These are phyloP conservation scores for Tetracentron sinense DNA, from an alignment of 164 flowering plant species.

Conservation along the genomic window DNA sequence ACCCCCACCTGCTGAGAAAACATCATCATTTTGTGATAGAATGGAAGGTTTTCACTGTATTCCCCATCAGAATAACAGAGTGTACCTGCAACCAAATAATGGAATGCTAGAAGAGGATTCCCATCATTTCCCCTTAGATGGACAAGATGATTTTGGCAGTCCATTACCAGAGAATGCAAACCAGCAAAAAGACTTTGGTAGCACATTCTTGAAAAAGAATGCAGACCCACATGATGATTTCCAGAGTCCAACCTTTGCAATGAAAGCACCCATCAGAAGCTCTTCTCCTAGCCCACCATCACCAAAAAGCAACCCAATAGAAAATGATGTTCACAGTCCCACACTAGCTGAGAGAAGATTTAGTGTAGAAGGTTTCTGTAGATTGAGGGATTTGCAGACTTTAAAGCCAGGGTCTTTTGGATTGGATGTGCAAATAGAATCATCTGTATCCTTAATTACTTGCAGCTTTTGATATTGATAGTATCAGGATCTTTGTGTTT, in stretches of 20 bases:
- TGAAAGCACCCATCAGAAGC: constrained; percentile 25
- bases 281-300: constrained; percentile 23
- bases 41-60: constrained; percentile 8
- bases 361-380: constrained; percentile 22
- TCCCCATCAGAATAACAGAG: constrained; percentile 20
- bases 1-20: constrained; percentile 25
- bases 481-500: background rate
- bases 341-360: constrained; percentile 22
- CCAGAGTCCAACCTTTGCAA: constrained; percentile 38
- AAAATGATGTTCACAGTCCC: constrained; percentile 19
- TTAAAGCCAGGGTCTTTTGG: constrained; percentile 20
- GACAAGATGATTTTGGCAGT: constrained; percentile 11
- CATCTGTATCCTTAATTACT: constrained; percentile 53
- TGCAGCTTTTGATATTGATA: background rate
- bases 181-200: constrained; percentile 21
- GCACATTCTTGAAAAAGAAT: constrained; percentile 17
- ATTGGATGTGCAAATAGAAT: constrained; percentile 21
- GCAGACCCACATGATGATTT: constrained; percentile 20
- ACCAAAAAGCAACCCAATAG: constrained; percentile 21
- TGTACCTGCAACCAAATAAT: constrained; percentile 10
- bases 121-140: constrained; percentile 20
- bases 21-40: constrained; percentile 18
- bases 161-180: constrained; percentile 17
- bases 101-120: constrained; percentile 12
- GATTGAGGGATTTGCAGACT: constrained; percentile 27